Evolutionary conservation across 1,139 yeast species (phyloP), one percentile per base, ranked within the genome.

Genomic region (Geotrichum siamense): DNA sequence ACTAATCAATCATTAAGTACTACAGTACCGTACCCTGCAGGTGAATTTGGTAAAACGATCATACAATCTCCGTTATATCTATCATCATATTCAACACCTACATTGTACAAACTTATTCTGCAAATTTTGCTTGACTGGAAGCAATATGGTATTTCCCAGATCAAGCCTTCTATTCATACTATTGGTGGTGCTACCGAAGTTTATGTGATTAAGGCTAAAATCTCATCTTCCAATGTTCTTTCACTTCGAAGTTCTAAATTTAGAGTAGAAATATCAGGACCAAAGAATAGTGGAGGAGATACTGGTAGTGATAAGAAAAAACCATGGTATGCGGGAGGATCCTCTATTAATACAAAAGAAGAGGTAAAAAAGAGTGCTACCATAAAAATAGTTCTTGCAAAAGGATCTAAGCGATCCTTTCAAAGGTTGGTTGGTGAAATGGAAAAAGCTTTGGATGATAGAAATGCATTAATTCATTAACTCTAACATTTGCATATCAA

Each of bases 81-180:
- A 34, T 58, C 65, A 6, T 45, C 55, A 3, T 49, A 59, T 41
- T 47, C 56, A 8, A 55, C 54, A 16, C 47, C 53, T 8, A 50
- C 53, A 37, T 54, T 63, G 39, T 54, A 61, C 19, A 58, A 53
- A n/a, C 51, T 56, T 22, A 48, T 65, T 22, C 52, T 62, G 29
- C 61, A 57, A 30, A 53, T 62, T 13, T 53, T 65, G 33, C 52
- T 53, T 30, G 63, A 56, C 21, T 65, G 69, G 69, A 52, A 55
- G 39, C 55, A 58, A 49, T 63, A 61, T 37, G 69, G 69, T 5
- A 57, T 65, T 31, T 53, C 62, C 5, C 51, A 56, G 29, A 53
- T 60, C n/a, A 33, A 12, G 19, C 37, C 37, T 10, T 20, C 19
- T 15, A 33, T 33, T 8, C 38, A 30, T 12, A 33, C 20, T 9